A percentile compares a stretch with the other conserved stretches of the same genome.
Evolutionary conservation across 2,329 filamentous ascomycete species (phyloP).

Genomic region (Ascochyta pisi): DNA sequence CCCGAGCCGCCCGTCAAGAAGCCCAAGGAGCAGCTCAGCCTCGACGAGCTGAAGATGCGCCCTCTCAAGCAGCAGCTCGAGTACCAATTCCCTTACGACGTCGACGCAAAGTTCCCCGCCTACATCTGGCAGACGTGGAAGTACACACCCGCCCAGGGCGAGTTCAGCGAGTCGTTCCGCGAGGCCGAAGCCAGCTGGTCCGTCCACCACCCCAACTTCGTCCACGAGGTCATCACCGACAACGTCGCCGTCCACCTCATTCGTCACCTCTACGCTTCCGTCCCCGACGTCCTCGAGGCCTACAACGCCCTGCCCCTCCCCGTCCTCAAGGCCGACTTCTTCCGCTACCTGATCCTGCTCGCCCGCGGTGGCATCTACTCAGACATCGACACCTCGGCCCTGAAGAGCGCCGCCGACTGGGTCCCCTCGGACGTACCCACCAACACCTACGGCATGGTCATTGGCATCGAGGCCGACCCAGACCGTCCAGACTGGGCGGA

Average conservation of each 20-base stretch:
- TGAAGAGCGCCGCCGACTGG: constrained; percentile 87
- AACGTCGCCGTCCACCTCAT: constrained; percentile 81
- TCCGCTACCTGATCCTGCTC: constrained; percentile 74
- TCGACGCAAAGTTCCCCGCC: constrained; percentile 86
- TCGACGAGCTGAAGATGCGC: constrained; percentile 74
- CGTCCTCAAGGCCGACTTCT: constrained; percentile 69
- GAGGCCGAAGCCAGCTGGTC: constrained; percentile 90
- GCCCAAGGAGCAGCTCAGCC: constrained; percentile 64
- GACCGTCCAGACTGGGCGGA: constrained; percentile 90
- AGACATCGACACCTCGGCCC: constrained; percentile 83
- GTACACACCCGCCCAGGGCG: constrained; percentile 75
- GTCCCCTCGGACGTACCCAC: constrained; percentile 79
- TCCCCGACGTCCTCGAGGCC: constrained; percentile 58
- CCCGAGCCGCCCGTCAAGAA: constrained; percentile 48
- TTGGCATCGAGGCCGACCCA: constrained; percentile 96
- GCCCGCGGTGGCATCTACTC: constrained; percentile 81
- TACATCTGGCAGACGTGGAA: constrained; percentile 99
- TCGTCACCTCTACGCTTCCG: constrained; percentile 81
- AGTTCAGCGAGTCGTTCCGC: constrained; percentile 78
- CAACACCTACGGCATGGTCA: constrained; percentile 80
- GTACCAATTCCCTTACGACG: constrained; percentile 93
- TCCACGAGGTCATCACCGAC: constrained; percentile 98
- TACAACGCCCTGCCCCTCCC: constrained; percentile 57
- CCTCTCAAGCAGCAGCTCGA: constrained; percentile 80
- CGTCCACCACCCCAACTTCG: constrained; percentile 83